Evolutionary conservation across 1,284 basidiomycete species (phyloP), one percentile per base, ranked within the genome.

Genomic region (Volvariella surrecta): DNA sequence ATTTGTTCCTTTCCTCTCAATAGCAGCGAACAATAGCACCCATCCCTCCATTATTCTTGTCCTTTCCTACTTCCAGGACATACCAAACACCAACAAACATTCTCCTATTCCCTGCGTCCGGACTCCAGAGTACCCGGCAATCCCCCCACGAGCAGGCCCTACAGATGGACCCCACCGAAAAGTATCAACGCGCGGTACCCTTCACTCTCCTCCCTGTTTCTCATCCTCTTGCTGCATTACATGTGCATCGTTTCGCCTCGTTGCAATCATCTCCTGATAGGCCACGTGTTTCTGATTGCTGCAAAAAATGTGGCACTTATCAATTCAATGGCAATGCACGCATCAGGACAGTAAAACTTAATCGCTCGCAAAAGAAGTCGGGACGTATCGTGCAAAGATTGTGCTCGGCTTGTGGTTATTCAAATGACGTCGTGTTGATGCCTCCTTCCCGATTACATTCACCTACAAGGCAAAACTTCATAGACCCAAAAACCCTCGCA

Each of bases 181-280:
- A 62, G 48, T 82, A 76, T 52, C 70, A 67, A 49, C 56, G 64
- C 31, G 59, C 67, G 18, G 52, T 82, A 13, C 65, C 79, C 10
- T 63, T 59, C 48, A 54, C 62, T 15, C 58, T 83, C 40, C 63
- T 74, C 21, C 48, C 69, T 4, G 51, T 73, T 32, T 76, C 79
- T 4, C 68, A 76, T 4, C 42, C 65, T 32, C 70, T 86, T 34
- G 71, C 83, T 13, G 78, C 82, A 34, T 63, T 81, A 21, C 79
- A 84, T 54, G 58, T 68, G 0, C 52, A 61, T n/a, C 67, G 74
- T 42, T 58, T 19, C n/a, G 34, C 34, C 34, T 35, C 34, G 7
- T 28, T 35, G 34, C 34, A 28, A 28, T 28, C 24, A 28, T 28
- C 24, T 28, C 24, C 24, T 28, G 24, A 28, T 28, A 11, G 24